These are phyloP conservation scores for Neonectria neomacrospora DNA, from an alignment of 2,329 filamentous ascomycete genomes.

Conservation along the genomic window DNA sequence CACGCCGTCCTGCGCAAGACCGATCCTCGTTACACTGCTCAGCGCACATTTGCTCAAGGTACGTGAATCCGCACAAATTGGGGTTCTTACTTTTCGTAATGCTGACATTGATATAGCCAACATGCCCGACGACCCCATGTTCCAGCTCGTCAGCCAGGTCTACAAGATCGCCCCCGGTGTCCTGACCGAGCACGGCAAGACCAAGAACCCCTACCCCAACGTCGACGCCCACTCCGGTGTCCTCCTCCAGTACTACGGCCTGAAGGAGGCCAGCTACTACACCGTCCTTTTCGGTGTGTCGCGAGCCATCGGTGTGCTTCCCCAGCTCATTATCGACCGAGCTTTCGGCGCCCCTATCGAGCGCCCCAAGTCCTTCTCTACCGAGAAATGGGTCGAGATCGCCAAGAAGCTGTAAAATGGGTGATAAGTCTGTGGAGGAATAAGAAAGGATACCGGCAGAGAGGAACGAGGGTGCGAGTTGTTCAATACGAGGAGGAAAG, in stretches of 20 bases:
- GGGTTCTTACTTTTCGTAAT: neutral
- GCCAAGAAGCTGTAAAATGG: slow-evolving; percentile 84
- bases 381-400: slow-evolving; percentile 95
- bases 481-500: slow-evolving; percentile 34
- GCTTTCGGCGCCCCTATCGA: slow-evolving; percentile 97
- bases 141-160: slow-evolving; percentile 99
- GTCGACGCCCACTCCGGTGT: slow-evolving; percentile 99
- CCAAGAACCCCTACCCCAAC: slow-evolving; percentile 99
- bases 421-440: slow-evolving; percentile 6
- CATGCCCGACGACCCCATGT: slow-evolving; percentile 97
- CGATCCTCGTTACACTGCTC: slow-evolving; percentile 97
- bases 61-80: slow-evolving; percentile 32
- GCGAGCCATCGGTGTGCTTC: slow-evolving; percentile 96
- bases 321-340: slow-evolving; percentile 99
- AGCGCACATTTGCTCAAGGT: slow-evolving; percentile 92
- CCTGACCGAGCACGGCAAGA: slow-evolving; percentile 99
- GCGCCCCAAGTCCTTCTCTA: slow-evolving; percentile 99
- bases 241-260: slow-evolving; percentile 98
- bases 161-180: slow-evolving; percentile 99
- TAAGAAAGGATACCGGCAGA: slow-evolving; percentile 24
- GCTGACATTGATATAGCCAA: slow-evolving; percentile 66
- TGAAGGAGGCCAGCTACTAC: slow-evolving; percentile 99
- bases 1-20: slow-evolving; percentile 99
- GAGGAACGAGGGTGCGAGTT: slow-evolving; percentile 28
- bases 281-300: slow-evolving; percentile 99